These are phyloP conservation scores for Scedosporium aurantiacum DNA, from an alignment of 2,329 filamentous ascomycete species.

Conservation along the genomic window DNA sequence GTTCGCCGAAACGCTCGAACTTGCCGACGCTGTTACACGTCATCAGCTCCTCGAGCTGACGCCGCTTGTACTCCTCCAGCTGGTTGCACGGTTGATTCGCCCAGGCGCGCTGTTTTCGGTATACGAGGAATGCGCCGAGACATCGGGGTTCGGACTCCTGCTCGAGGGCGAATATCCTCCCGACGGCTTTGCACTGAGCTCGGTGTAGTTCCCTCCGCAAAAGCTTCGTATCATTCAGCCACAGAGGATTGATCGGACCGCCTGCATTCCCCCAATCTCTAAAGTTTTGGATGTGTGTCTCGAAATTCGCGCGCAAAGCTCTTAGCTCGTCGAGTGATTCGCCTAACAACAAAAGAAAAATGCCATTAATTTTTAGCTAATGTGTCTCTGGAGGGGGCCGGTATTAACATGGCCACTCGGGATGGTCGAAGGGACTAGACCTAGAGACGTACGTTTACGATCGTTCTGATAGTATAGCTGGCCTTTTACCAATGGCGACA, in stretches of 20 bases:
- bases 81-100: constrained; percentile 7
- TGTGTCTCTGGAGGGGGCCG: neutral
- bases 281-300: constrained; percentile 36
- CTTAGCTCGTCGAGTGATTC: constrained; percentile 42
- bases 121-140: constrained; percentile 44
- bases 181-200: constrained; percentile 45
- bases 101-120: constrained; percentile 31
- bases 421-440: neutral
- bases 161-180: constrained; percentile 42
- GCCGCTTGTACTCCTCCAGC: constrained; percentile 24
- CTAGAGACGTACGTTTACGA: constrained; percentile 31
- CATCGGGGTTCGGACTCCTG: constrained; percentile 38
- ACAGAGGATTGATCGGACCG: constrained; percentile 44
- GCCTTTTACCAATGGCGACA: constrained; percentile 43
- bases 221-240: constrained; percentile 39
- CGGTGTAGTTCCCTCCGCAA: constrained; percentile 43
- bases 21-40: constrained; percentile 41
- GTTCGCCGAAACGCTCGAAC: constrained; percentile 43
- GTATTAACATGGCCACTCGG: neutral
- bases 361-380: neutral
- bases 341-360: constrained; percentile 20
- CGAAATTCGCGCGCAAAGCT: constrained; percentile 31
- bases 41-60: constrained; percentile 36
- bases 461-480: constrained; percentile 48
- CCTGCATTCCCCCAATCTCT: constrained; percentile 43